phyloP scores from a whole-genome alignment of 2,329 filamentous ascomycete genomes.

The Iodosphaeria phyllophila region DNA sequence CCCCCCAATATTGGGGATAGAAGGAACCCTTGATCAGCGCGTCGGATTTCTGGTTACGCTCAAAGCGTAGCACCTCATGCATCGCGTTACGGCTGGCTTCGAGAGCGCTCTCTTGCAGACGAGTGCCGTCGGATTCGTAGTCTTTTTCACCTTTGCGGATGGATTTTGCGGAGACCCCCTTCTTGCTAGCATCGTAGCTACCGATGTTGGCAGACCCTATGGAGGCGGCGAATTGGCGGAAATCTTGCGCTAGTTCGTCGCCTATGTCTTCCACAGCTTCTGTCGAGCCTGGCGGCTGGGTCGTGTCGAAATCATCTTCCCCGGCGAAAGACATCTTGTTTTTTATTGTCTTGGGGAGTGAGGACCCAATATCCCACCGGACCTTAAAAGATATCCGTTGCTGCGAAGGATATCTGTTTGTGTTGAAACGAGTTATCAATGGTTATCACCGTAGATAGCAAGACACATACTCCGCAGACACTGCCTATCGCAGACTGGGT shows the following conservation, averaged over 20 bases:
- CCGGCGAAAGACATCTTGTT: conserved; percentile 3
- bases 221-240: conserved; percentile 47
- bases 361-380: too few relatives aligned
- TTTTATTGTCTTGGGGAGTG: background rate
- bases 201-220: conserved; percentile 10
- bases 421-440: too few relatives aligned
- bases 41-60: conserved; percentile 53
- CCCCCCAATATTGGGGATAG: conserved; percentile 46
- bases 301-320: conserved; percentile 2
- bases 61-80: conserved; percentile 68
- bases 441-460: too few relatives aligned
- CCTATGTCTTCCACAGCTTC: background rate
- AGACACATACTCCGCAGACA: too few relatives aligned
- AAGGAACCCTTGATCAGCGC: conserved; percentile 54
- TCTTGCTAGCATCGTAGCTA: conserved; percentile 4
- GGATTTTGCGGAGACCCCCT: conserved; percentile 32
- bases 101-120: conserved; percentile 58
- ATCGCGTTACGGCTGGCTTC: conserved; percentile 72
- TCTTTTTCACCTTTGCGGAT: conserved; percentile 93
- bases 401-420: too few relatives aligned
- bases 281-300: too few relatives aligned
- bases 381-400: too few relatives aligned
- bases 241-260: conserved; percentile 38
- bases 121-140: conserved; percentile 84
- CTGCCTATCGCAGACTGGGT: too few relatives aligned